Evolutionary conservation across 73 alveolate species (phyloP).

Genomic region (Paramecium bursaria): DNA sequence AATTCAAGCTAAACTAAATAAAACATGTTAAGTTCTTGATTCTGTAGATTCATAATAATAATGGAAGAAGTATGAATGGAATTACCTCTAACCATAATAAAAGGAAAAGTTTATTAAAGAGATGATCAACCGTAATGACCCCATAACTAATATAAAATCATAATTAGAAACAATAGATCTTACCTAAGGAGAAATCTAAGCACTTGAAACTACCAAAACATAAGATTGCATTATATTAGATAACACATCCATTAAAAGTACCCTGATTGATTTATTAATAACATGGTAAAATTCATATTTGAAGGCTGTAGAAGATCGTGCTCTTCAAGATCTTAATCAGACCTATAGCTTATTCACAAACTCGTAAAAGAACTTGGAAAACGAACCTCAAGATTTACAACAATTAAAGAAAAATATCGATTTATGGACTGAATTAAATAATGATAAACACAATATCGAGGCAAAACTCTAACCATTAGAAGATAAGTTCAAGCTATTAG

Average conservation of each 20-base stretch:
- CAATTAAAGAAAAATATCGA: constrained; percentile 80
- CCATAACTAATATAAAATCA: constrained; percentile 59
- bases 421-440: constrained; percentile 76
- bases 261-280: constrained; percentile 60
- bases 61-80: constrained; percentile 67
- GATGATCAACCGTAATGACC: constrained; percentile 61
- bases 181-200: constrained; percentile 60
- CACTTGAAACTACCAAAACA: constrained; percentile 62
- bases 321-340: constrained; percentile 62
- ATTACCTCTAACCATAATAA: constrained; percentile 54
- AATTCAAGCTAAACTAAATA: constrained; percentile 46
- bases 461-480: constrained; percentile 83
- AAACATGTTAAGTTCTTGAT: constrained; percentile 49
- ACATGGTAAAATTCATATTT: constrained; percentile 68
- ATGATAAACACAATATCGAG: constrained; percentile 77
- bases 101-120: constrained; percentile 61
- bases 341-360: constrained; percentile 40
- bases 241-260: constrained; percentile 62
- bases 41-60: constrained; percentile 64
- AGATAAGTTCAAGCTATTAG: constrained; percentile 81
- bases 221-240: constrained; percentile 68
- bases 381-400: constrained; percentile 57
- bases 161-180: constrained; percentile 63
- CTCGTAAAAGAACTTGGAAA: constrained; percentile 57
- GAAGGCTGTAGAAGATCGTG: constrained; percentile 65